phyloP scores from a whole-genome alignment of 192 early-diverging fungal genomes.

The Coemansia erecta region DNA sequence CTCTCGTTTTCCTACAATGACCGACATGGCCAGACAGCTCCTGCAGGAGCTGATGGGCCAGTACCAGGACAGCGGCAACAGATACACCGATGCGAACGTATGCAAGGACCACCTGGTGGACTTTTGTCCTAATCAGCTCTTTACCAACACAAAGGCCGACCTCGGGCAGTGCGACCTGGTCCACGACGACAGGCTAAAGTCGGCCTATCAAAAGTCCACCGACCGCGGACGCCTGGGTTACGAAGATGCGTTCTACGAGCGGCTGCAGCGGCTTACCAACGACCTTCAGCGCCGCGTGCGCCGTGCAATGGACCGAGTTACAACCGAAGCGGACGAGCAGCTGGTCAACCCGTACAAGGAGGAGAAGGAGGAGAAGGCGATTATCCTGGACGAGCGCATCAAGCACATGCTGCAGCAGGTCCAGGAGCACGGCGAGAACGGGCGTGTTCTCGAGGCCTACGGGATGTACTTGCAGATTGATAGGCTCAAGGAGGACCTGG shows the following conservation, averaged over 20 bases:
- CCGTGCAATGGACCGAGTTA: constrained; percentile 66
- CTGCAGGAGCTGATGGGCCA: constrained; percentile 54
- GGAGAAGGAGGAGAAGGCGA: constrained; percentile 77
- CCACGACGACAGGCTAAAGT: constrained; percentile 78
- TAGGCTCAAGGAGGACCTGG: constrained; percentile 63
- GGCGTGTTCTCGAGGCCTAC: constrained; percentile 70
- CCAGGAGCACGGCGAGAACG: constrained; percentile 72
- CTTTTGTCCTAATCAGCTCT: constrained; percentile 79
- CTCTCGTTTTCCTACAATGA: constrained; percentile 14
- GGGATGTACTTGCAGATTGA: constrained; percentile 65
- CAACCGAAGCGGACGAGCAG: constrained; percentile 64
- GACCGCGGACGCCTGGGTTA: constrained; percentile 71
- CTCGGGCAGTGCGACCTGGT: constrained; percentile 68
- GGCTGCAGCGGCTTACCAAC: constrained; percentile 60
- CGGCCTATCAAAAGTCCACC: constrained; percentile 56
- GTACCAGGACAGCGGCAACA: constrained; percentile 40
- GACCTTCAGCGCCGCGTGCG: constrained; percentile 74
- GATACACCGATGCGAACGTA: constrained; percentile 51
- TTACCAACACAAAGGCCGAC: constrained; percentile 86
- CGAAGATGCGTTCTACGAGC: constrained; percentile 70
- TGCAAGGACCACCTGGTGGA: constrained; percentile 80
- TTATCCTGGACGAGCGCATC: constrained; percentile 79
- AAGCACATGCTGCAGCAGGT: constrained; percentile 64
- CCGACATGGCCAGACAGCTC: constrained; percentile 51
- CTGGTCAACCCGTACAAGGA: constrained; percentile 64